Evolutionary conservation across 2,329 filamentous ascomycete species (phyloP).

Genomic region (Lasiodiplodia hormozganensis): DNA sequence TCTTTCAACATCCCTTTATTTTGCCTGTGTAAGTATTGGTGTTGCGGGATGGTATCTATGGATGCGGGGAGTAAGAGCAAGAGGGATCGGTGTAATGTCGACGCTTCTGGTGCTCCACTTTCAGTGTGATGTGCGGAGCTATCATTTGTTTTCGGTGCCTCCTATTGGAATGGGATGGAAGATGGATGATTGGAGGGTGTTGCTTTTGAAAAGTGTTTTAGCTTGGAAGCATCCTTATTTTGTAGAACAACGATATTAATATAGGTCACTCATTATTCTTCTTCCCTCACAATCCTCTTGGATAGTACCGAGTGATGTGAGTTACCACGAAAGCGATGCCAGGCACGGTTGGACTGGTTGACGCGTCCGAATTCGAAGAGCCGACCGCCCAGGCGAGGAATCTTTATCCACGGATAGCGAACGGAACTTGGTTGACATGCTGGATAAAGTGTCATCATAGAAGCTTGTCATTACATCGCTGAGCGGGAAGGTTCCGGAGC

Average conservation of each 20-base stretch:
- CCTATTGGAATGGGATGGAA: not conserved
- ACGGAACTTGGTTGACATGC: no score
- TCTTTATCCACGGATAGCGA: no score
- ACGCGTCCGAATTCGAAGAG: no score
- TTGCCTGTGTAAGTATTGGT: not conserved
- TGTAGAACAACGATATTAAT: not conserved
- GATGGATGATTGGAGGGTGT: not conserved
- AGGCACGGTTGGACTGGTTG: not conserved
- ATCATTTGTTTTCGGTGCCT: not conserved
- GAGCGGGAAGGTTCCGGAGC: no score
- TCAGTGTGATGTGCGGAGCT: not conserved
- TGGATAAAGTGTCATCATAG: no score
- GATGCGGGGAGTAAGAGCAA: not conserved
- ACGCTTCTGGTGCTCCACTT: not conserved
- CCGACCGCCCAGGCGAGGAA: no score
- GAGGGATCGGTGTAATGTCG: not conserved
- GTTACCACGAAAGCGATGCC: not conserved
- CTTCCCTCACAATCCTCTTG: not conserved
- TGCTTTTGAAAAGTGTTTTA: not conserved
- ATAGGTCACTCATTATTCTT: not conserved
- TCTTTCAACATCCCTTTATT: not conserved
- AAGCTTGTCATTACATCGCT: no score
- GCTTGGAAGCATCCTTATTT: not conserved
- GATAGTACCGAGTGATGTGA: no score
- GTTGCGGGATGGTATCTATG: not conserved